Evolutionary conservation across 768 basidiomycete genomes (phyloP).

Genomic region (Boletales sp.): DNA sequence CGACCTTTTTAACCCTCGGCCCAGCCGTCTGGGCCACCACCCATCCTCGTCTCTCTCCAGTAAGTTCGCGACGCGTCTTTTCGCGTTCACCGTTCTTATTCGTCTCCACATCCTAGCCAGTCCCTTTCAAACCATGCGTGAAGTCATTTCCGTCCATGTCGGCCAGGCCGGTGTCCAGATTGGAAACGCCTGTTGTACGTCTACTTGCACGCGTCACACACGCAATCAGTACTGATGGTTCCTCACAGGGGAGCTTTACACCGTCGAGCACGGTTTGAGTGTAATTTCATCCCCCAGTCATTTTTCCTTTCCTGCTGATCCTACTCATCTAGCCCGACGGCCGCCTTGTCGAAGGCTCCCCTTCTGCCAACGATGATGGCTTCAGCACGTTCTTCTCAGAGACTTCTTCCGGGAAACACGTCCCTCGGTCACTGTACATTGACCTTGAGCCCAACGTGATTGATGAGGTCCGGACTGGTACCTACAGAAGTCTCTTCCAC

Average conservation of each 20-base stretch:
- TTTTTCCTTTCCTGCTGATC: slow-evolving; percentile 16
- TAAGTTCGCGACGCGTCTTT: slow-evolving; percentile 29
- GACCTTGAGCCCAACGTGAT: slow-evolving; percentile 97
- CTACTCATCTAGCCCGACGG: slow-evolving; percentile 78
- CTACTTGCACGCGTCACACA: slow-evolving; percentile 13
- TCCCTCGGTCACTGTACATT: slow-evolving; percentile 95
- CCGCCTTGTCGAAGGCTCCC: slow-evolving; percentile 76
- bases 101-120: slow-evolving; percentile 3
- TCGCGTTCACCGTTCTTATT: slow-evolving; percentile 18
- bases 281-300: slow-evolving; percentile 40
- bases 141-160: slow-evolving; percentile 98
- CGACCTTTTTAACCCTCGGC: slow-evolving; percentile 40
- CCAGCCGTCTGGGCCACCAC: slow-evolving; percentile 28
- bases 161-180: slow-evolving; percentile 98
- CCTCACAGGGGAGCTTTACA: slow-evolving; percentile 91
- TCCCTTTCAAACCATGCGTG: slow-evolving; percentile 59
- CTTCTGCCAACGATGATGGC: slow-evolving; percentile 77
- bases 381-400: slow-evolving; percentile 99
- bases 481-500: slow-evolving; percentile 97
- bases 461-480: slow-evolving; percentile 93
- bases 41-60: slow-evolving; percentile 29
- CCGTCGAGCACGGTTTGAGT: slow-evolving; percentile 95
- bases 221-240: slow-evolving; percentile 15
- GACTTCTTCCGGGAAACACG: slow-evolving; percentile 93
- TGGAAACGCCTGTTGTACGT: slow-evolving; percentile 98